Base-by-base conservation (phyloP, 306 rosid genomes). In the Hylodesmum podocarpum region DNA sequence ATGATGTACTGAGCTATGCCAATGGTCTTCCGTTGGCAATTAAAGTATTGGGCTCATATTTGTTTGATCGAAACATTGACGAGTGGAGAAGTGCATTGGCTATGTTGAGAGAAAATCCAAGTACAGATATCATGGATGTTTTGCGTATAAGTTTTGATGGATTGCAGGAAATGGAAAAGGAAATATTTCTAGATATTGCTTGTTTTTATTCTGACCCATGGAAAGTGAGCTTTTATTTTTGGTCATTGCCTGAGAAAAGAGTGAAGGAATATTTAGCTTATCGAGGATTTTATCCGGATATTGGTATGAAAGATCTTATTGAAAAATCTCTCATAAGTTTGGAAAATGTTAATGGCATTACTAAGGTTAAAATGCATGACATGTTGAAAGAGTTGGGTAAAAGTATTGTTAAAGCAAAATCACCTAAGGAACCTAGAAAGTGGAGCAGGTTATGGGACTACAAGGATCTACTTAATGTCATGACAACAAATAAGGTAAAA, bases 311-410 rank as follows among this genome's bases (percentile, higher is more conserved):
- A 13, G 49, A 54, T 41, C 76, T 77, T 18, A 12, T 19, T 4
- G 76, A 77, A 8, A 77, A 77, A 53, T 77, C 81, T 11, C 73
- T 77, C 14, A n/a, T n/a, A n/a, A n/a, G n/a, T n/a, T n/a, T n/a
- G n/a, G n/a, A n/a, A n/a, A n/a, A n/a, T n/a, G n/a, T n/a, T n/a
- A n/a, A n/a, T n/a, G n/a, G n/a, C n/a, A n/a, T n/a, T n/a, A n/a
- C n/a, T n/a, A n/a, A n/a, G n/a, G n/a, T n/a, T n/a, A n/a, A n/a
- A n/a, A n/a, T n/a, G n/a, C 75, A 77, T 18, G 81, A 66, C 28
- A 12, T 77, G 68, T 18, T 77, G n/a, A 11, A 3, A n/a, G n/a
- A 77, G 7, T 12, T 77, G 5, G 81, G 81, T 15, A 77, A 3
- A 25, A 53, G 57, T 11, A 66, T 77, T 43, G 58, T 77, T 53